phyloP scores from a whole-genome alignment of 2,329 filamentous ascomycete species.

The Cercospora zeae-maydis region DNA sequence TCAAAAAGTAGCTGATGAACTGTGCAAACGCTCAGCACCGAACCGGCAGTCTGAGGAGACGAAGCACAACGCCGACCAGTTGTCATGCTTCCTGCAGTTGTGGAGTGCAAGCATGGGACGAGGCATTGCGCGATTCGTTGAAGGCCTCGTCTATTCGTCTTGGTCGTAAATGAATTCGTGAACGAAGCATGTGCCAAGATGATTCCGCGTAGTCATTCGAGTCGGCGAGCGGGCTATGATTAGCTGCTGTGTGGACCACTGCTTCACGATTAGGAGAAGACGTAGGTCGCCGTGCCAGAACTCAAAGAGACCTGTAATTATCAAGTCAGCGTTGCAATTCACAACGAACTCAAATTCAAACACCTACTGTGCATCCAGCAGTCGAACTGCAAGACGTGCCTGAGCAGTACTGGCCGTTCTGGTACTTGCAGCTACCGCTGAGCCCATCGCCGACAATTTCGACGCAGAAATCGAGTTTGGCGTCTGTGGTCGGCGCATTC shows the following conservation, averaged over 20 bases:
- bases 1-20: slow-evolving; percentile 17
- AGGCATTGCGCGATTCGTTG: background rate
- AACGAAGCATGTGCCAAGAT: slow-evolving; percentile 12
- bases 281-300: slow-evolving; percentile 50
- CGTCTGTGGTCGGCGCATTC: slow-evolving; percentile 71
- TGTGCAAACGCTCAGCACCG: slow-evolving; percentile 25
- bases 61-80: slow-evolving; percentile 21
- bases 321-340: background rate
- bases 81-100: slow-evolving; percentile 7
- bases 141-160: background rate
- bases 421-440: slow-evolving; percentile 61
- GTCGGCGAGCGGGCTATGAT: slow-evolving; percentile 16
- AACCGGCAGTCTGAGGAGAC: slow-evolving; percentile 25
- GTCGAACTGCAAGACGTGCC: slow-evolving; percentile 47
- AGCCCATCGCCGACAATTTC: slow-evolving; percentile 66
- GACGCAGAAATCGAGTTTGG: slow-evolving; percentile 72
- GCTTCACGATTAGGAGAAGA: slow-evolving; percentile 35
- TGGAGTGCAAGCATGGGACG: background rate
- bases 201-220: slow-evolving; percentile 15
- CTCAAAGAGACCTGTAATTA: slow-evolving; percentile 46
- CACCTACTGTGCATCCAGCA: slow-evolving; percentile 77
- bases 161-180: slow-evolving; percentile 13
- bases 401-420: slow-evolving; percentile 60
- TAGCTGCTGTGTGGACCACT: slow-evolving; percentile 15
- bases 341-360: background rate